phyloP scores from a whole-genome alignment of 2,329 filamentous ascomycete species.

The Sclerotinia glacialis region DNA sequence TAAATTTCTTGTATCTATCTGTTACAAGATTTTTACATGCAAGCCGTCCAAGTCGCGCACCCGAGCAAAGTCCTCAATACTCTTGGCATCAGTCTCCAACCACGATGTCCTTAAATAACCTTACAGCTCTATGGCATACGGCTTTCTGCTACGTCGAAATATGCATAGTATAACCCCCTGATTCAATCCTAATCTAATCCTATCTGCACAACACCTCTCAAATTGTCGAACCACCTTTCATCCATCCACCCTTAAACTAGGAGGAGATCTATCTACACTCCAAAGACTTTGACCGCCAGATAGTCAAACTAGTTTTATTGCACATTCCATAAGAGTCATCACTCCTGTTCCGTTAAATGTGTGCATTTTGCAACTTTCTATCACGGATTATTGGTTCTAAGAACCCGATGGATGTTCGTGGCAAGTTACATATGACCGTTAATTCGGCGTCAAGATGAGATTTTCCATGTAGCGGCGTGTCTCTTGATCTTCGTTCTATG shows the following conservation, averaged over 20 bases:
- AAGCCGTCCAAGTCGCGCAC: background rate
- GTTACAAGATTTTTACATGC: background rate
- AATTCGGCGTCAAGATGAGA: background rate
- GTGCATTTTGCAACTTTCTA: background rate
- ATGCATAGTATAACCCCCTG: rapidly evolving
- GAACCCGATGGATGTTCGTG: background rate
- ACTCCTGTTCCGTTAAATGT: background rate
- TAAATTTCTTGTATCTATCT: background rate
- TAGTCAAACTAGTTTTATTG: background rate
- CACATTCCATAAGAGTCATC: background rate
- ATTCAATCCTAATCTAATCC: background rate
- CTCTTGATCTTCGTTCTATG: background rate
- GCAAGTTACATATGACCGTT: background rate
- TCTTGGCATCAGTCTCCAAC: background rate
- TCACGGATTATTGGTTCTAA: background rate
- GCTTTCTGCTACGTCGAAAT: background rate
- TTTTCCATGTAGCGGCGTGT: background rate
- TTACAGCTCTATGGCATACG: background rate
- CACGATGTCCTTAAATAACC: background rate
- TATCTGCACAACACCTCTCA: background rate
- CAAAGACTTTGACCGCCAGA: background rate
- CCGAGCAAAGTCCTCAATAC: background rate
- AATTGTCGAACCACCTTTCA: background rate
- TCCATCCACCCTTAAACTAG: background rate
- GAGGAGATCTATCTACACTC: background rate